Evolutionary conservation across 2,329 filamentous ascomycete species (phyloP).

Genomic region (Cytospora chrysosperma): DNA sequence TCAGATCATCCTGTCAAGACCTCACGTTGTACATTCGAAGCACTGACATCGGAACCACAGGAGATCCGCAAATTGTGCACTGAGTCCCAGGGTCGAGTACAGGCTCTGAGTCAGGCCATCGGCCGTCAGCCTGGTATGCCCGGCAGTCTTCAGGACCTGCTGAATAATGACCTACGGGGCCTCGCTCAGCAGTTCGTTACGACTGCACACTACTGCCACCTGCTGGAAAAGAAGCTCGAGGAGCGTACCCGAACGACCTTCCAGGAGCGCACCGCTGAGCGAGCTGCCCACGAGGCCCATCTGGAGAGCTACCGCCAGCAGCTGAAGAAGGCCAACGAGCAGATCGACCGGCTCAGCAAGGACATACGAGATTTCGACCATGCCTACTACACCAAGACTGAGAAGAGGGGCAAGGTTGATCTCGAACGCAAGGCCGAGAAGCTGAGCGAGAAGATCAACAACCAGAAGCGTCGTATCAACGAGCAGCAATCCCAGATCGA

Average conservation of each 20-base stretch:
- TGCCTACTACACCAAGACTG: background rate
- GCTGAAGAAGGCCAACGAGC: conserved; percentile 8
- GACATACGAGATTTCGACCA: background rate
- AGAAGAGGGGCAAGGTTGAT: conserved; percentile 18
- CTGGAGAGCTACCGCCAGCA: conserved; percentile 12
- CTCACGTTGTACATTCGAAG: too few species aligned
- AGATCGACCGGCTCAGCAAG: background rate
- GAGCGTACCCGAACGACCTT: background rate
- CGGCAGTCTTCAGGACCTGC: conserved; percentile 1
- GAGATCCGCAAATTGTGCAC: conserved; percentile 16
- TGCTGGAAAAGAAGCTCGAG: conserved; percentile 14
- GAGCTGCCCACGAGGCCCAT: conserved; percentile 14
- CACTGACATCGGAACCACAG: conserved; percentile 8
- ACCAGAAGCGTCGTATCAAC: conserved; percentile 24
- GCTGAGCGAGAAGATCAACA: conserved; percentile 21
- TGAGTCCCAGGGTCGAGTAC: conserved; percentile 8
- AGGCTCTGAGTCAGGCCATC: conserved; percentile 15
- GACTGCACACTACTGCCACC: conserved; percentile 9
- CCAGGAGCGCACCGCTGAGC: background rate
- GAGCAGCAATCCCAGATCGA: conserved; percentile 24
- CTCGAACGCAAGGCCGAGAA: conserved; percentile 10
- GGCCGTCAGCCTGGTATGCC: conserved; percentile 19
- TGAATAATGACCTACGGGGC: conserved; percentile 17
- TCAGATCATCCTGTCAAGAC: background rate
- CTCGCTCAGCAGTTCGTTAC: conserved; percentile 19